phyloP scores from a whole-genome alignment of 2,329 filamentous ascomycete species.

The Allantophomopsis lycopodina region DNA sequence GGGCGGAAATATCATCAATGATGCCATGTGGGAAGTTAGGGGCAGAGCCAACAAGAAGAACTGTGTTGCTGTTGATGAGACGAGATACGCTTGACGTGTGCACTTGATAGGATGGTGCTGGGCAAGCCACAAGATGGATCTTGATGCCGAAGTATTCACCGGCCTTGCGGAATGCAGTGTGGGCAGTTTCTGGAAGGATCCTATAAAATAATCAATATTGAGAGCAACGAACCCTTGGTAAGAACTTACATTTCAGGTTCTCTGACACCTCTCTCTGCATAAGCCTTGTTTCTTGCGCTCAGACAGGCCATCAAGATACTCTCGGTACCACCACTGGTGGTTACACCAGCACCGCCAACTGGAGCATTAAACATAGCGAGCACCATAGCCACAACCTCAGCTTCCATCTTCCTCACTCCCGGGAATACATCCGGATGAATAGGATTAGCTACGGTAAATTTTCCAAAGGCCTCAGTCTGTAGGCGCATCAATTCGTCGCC shows the following conservation, averaged over 20 bases:
- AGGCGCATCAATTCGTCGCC: conserved; percentile 69
- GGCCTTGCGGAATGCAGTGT: conserved; percentile 94
- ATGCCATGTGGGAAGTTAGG: conserved; percentile 98
- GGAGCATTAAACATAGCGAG: conserved; percentile 82
- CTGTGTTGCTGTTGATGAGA: conserved; percentile 85
- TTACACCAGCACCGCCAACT: conserved; percentile 71
- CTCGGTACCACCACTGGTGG: conserved; percentile 87
- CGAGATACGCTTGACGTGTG: conserved; percentile 65
- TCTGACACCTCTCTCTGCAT: conserved; percentile 70
- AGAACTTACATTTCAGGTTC: conserved; percentile 82
- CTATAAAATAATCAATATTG: conserved; percentile 24
- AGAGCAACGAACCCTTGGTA: conserved; percentile 11
- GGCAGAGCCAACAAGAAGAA: conserved; percentile 85
- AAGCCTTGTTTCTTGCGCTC: conserved; percentile 79
- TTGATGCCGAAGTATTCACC: conserved; percentile 96
- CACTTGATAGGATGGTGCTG: conserved; percentile 74
- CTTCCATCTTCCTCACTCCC: conserved; percentile 97
- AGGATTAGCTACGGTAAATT: conserved; percentile 90
- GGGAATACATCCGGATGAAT: conserved; percentile 98
- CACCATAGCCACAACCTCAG: conserved; percentile 94
- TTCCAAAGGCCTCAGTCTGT: conserved; percentile 85
- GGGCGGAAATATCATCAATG: conserved; percentile 80
- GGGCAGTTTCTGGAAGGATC: conserved; percentile 87
- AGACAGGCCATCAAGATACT: conserved; percentile 94
- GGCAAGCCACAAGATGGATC: conserved; percentile 75